Percentiles rank a stretch among this genome's conserved stretches.
Evolutionary conservation across 2,329 filamentous ascomycete genomes (phyloP).

Genomic region (Eutypa lata): DNA sequence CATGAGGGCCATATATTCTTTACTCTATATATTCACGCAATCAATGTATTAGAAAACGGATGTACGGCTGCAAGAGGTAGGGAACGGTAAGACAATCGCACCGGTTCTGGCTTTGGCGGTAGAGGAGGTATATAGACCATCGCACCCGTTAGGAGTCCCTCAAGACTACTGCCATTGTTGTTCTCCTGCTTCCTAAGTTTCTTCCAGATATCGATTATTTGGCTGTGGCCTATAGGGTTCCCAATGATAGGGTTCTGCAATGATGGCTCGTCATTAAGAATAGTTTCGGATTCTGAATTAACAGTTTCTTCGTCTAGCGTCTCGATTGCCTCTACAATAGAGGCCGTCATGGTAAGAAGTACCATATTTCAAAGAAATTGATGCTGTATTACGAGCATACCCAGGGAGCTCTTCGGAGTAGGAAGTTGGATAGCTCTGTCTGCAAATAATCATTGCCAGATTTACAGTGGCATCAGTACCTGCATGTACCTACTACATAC

Average conservation of each 20-base stretch:
- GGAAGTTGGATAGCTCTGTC: background rate
- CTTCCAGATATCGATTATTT: slow-evolving; percentile 63
- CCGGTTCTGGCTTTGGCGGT: slow-evolving; percentile 72
- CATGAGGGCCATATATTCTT: slow-evolving; percentile 87
- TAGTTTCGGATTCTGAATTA: background rate
- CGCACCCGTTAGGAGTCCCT: slow-evolving; percentile 69
- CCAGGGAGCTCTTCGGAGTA: too few relatives aligned
- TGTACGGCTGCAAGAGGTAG: slow-evolving; percentile 2
- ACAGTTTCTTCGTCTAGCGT: slow-evolving; percentile 26
- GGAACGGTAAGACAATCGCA: slow-evolving; percentile 38
- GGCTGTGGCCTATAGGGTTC: slow-evolving; percentile 68
- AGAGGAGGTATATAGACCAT: slow-evolving; percentile 76
- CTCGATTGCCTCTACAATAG: slow-evolving; percentile 61
- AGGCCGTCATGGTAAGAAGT: slow-evolving; percentile 70
- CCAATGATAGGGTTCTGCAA: slow-evolving; percentile 52
- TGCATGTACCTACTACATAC: too few relatives aligned
- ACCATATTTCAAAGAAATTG: slow-evolving; percentile 55
- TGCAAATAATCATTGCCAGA: too few relatives aligned
- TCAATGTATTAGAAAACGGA: slow-evolving; percentile 3
- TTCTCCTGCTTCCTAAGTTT: slow-evolving; percentile 37
- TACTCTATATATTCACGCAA: slow-evolving; percentile 47
- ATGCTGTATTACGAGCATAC: too few relatives aligned
- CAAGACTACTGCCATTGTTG: slow-evolving; percentile 53
- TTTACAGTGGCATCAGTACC: too few relatives aligned
- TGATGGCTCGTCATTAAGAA: slow-evolving; percentile 43